Evolutionary conservation across 1,284 basidiomycete genomes (phyloP).

Genomic region (Boletus mariae): DNA sequence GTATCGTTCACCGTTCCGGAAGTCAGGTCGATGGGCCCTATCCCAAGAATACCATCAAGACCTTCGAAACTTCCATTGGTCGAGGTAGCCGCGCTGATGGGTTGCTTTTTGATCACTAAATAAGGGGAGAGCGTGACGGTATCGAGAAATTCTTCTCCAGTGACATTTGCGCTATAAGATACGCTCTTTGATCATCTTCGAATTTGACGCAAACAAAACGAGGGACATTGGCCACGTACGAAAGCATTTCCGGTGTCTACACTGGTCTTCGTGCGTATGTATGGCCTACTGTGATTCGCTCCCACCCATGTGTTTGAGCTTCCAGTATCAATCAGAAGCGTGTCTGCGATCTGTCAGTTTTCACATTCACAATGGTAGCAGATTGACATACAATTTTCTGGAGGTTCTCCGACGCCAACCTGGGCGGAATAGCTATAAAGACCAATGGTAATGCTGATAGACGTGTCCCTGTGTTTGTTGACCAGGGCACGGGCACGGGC

Average conservation of each 20-base stretch:
- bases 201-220: background rate
- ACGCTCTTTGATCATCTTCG: slow-evolving; percentile 30
- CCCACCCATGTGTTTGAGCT: slow-evolving; percentile 40
- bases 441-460: slow-evolving; percentile 11
- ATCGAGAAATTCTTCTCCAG: slow-evolving; percentile 50
- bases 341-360: slow-evolving; percentile 16
- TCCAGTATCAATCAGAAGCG: slow-evolving; percentile 34
- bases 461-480: background rate
- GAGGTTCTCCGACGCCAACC: slow-evolving; percentile 43
- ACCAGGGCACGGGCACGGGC: slow-evolving; percentile 17
- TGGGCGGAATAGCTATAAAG: slow-evolving; percentile 33
- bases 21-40: background rate
- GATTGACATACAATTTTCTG: slow-evolving; percentile 38
- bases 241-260: slow-evolving; percentile 42
- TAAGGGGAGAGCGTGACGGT: slow-evolving; percentile 40
- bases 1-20: background rate
- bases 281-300: slow-evolving; percentile 29
- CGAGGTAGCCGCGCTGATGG: background rate
- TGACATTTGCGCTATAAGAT: slow-evolving; percentile 50
- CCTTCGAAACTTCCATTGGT: background rate
- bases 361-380: background rate
- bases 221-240: slow-evolving; percentile 16
- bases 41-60: background rate
- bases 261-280: slow-evolving; percentile 41
- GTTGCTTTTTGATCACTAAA: slow-evolving; percentile 29